These are phyloP conservation scores for Heteromeles arbutifolia DNA, from an alignment of 306 rosid species.

Conservation along the genomic window DNA sequence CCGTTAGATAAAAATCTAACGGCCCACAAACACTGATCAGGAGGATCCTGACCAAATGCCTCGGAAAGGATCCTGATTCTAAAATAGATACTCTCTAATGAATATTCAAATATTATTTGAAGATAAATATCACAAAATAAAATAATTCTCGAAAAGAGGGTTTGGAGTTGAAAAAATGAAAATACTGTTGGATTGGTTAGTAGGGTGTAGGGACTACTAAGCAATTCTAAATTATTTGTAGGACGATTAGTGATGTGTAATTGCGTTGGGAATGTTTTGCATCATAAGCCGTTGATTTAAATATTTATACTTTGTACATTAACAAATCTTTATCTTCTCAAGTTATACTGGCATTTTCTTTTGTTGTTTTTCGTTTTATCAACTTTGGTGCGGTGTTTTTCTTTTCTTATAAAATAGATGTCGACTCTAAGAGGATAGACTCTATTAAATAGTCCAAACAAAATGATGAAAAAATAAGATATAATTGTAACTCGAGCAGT, in stretches of 20 bases:
- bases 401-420: background rate
- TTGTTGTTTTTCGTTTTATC: background rate
- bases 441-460: too few relatives aligned
- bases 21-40: too few relatives aligned
- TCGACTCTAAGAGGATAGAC: too few relatives aligned
- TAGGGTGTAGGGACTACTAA: background rate
- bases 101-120: background rate
- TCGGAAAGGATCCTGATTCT: too few relatives aligned
- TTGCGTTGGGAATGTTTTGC: constrained; percentile 1
- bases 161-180: background rate
- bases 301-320: background rate
- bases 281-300: background rate
- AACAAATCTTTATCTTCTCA: background rate
- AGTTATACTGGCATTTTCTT: background rate
- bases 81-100: too few relatives aligned
- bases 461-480: too few relatives aligned
- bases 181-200: background rate
- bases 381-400: background rate
- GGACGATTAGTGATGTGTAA: background rate
- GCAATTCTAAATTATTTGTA: background rate
- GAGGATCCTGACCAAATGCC: too few relatives aligned
- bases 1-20: too few relatives aligned
- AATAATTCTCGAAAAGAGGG: too few relatives aligned
- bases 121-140: background rate
- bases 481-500: too few relatives aligned